These are phyloP conservation scores for Erucastrum elatum DNA, from an alignment of 345 rosid genomes.

Conservation along the genomic window DNA sequence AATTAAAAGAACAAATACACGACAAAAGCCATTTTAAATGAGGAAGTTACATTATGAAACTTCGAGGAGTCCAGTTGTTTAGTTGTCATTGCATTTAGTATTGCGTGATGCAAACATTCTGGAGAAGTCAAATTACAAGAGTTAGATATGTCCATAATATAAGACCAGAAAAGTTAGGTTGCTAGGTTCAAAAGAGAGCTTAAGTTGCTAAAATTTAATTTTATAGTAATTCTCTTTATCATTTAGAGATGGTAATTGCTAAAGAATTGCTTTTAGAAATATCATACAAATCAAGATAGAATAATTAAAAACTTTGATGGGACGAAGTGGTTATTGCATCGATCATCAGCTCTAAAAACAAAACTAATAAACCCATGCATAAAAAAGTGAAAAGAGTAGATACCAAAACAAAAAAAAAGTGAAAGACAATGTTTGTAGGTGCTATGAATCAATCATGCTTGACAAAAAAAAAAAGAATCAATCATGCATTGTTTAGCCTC, in stretches of 20 bases:
- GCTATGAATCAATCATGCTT: neutral
- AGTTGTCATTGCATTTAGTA: slow-evolving; percentile 4
- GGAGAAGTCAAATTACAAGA: slow-evolving; percentile 3
- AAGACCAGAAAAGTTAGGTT: too few relatives aligned
- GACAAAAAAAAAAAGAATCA: neutral
- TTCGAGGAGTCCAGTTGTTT: slow-evolving; percentile 2
- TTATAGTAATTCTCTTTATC: too few relatives aligned
- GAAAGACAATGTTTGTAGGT: neutral
- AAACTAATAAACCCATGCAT: neutral
- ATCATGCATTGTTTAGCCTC: neutral
- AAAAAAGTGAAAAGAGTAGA: neutral
- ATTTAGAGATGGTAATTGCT: too few relatives aligned
- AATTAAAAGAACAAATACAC: neutral
- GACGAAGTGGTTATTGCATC: neutral
- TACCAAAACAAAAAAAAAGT: neutral
- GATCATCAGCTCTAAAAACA: neutral
- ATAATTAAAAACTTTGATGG: neutral
- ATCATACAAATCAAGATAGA: neutral
- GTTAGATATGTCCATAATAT: neutral
- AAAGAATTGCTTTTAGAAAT: too few relatives aligned
- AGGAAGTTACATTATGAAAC: neutral
- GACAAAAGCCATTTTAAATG: neutral
- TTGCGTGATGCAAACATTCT: slow-evolving; percentile 3
- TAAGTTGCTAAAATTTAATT: too few relatives aligned
- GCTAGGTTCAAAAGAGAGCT: too few relatives aligned